Base-by-base conservation (phyloP, 164 flowering plant species). In the Annona squamosa region DNA sequence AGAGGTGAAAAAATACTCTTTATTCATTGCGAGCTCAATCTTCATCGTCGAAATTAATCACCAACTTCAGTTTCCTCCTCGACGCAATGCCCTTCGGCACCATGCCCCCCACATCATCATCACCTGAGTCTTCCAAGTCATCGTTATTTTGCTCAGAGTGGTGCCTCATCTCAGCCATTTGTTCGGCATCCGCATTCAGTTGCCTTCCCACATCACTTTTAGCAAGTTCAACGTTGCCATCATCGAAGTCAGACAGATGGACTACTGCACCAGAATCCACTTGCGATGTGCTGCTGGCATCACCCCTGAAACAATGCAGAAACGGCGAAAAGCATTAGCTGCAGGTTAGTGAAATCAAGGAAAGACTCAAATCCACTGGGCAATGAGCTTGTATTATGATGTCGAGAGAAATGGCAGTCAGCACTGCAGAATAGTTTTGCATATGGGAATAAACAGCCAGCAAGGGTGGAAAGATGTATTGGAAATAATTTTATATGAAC, bases 21-120 rank as follows among this genome's bases (percentile, higher is more conserved):
- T 6, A 3, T 52, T 52, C 59, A 52, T 52, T 52, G 59, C 61
- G 48, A 41, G 43, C 69, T 47, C 68, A 80, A 44, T 87, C 86
- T 73, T 88, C 91, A 46, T 91, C 92, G 17, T 90, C 97, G 17
- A 68, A n/a, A 79, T 91, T 91, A 63, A 87, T 47, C 2, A 90
- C 87, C 85, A 91, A 81, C 81, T 87, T 84, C 69, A 78, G 59
- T 74, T 81, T 90, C 81, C 91, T 86, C 79, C 92, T 86, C 19
- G 45, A 59, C 9, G 68, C 67, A 59, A 72, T 46, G 73, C 16
- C 73, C 59, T 68, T 78, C 3, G 72, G 72, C 44, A 70, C 76
- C 70, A 46, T 57, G 19, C 74, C 65, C 12, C 63, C 76, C 42
- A 59, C 62, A 66, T 85, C 87, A 71, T 85, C 87, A 71, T 83